Percentiles rank a stretch among this genome's conserved stretches.
Conservation (phyloP, 179 eudicot species). For the Nepenthes alata region DNA sequence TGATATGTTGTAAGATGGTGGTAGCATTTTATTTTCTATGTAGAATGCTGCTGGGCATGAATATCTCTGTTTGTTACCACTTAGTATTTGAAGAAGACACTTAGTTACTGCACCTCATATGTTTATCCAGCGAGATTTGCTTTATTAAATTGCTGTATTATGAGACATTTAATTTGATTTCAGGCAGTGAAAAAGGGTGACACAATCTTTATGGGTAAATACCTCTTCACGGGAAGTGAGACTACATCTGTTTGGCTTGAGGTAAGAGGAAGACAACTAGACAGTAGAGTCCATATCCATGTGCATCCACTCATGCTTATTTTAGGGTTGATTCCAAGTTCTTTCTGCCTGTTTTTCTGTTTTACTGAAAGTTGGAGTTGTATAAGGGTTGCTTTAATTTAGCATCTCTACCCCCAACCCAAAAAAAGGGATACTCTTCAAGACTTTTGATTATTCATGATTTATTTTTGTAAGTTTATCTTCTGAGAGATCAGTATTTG, state of each 20-base stretch:
- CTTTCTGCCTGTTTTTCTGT: neutral
- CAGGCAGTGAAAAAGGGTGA: constrained; percentile 96
- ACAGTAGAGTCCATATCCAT: neutral
- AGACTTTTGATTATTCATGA: no score
- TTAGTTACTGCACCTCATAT: neutral
- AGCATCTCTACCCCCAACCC: neutral
- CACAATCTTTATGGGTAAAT: constrained; percentile 91
- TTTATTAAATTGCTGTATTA: constrained; percentile 1
- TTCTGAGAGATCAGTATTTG: no score
- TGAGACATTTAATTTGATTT: constrained; percentile 7
- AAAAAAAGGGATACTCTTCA: no score
- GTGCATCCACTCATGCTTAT: neutral
- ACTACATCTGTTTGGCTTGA: constrained; percentile 99
- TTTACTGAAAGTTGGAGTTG: neutral
- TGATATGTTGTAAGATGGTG: no score
- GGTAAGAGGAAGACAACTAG: constrained; percentile 30
- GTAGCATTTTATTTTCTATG: no score
- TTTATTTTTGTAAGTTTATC: no score
- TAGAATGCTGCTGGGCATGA: no score
- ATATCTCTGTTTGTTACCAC: no score
- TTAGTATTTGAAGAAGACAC: no score
- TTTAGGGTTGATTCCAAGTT: neutral
- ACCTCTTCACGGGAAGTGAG: constrained; percentile 95
- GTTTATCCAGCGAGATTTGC: neutral
- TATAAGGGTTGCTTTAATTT: neutral